Evolutionary conservation across 2,329 filamentous ascomycete genomes (phyloP).

Genomic region (Pseudopyricularia cyperi): DNA sequence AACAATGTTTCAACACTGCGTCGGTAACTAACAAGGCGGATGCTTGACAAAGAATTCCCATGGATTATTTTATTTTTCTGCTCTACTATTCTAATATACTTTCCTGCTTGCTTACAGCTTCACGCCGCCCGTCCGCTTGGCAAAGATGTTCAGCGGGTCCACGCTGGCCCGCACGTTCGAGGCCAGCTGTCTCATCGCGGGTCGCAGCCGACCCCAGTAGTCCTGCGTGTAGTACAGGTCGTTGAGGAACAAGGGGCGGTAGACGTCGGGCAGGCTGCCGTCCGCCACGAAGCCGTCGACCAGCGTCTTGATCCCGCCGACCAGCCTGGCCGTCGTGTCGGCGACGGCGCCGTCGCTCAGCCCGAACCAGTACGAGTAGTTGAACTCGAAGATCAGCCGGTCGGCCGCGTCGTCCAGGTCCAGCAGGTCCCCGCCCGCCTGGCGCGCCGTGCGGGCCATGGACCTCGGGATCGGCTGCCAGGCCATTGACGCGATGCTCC

Average conservation of each 20-base stretch:
- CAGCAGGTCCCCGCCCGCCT: constrained; percentile 25
- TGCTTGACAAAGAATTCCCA: no score
- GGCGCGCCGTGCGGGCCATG: constrained; percentile 17
- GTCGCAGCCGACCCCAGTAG: constrained; percentile 24
- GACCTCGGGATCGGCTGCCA: constrained; percentile 25
- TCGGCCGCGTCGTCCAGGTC: constrained; percentile 16
- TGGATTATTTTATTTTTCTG: no score
- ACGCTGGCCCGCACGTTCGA: constrained; percentile 18
- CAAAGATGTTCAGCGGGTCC: constrained; percentile 24
- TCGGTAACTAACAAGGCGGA: no score
- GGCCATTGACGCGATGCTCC: constrained; percentile 13
- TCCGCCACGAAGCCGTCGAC: neutral
- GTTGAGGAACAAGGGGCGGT: constrained; percentile 29
- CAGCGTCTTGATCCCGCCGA: neutral
- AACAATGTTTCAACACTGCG: no score
- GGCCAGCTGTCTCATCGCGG: constrained; percentile 20
- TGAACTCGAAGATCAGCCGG: constrained; percentile 2
- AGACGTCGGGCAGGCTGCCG: constrained; percentile 12
- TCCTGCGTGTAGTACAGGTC: constrained; percentile 27
- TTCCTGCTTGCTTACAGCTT: constrained; percentile 21
- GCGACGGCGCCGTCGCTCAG: neutral
- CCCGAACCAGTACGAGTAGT: constrained; percentile 3
- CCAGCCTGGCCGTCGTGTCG: neutral
- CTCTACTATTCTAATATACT: no score
- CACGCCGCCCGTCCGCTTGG: constrained; percentile 25